Evolutionary conservation across 768 basidiomycete genomes (phyloP).

Genomic region (Gloeophyllum trabeum): DNA sequence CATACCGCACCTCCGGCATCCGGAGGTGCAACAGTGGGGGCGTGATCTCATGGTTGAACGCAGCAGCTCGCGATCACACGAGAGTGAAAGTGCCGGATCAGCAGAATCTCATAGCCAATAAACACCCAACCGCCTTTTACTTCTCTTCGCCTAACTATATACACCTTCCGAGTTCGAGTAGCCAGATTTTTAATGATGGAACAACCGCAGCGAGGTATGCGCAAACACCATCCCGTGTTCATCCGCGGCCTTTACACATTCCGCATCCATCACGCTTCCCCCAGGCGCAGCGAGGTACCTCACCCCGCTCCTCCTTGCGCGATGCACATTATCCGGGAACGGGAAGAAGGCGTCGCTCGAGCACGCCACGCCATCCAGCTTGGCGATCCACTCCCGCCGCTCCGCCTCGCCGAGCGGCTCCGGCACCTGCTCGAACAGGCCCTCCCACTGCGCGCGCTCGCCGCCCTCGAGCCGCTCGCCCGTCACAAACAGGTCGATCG

Average conservation of each 20-base stretch:
- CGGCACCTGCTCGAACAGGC: constrained; percentile 67
- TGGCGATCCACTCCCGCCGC: constrained; percentile 58
- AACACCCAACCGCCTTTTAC: too few relatives aligned
- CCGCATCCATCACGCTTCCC: constrained; percentile 95
- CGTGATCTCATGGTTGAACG: constrained; percentile 41
- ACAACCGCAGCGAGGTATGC: constrained; percentile 79
- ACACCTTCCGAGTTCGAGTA: too few relatives aligned
- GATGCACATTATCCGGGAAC: constrained; percentile 95
- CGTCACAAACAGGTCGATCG: constrained; percentile 92
- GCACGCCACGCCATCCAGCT: constrained; percentile 82
- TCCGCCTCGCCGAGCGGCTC: constrained; percentile 56
- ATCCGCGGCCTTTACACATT: constrained; percentile 94
- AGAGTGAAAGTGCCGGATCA: too few relatives aligned
- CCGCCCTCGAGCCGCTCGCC: constrained; percentile 83
- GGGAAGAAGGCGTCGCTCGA: constrained; percentile 99
- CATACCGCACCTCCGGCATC: constrained; percentile 57
- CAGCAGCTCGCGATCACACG: too few relatives aligned
- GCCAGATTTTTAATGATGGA: constrained; percentile 94
- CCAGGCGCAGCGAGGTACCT: constrained; percentile 84
- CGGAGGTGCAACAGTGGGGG: constrained; percentile 69
- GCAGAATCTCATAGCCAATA: background rate
- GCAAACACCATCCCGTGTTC: constrained; percentile 88
- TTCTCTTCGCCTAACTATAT: too few relatives aligned
- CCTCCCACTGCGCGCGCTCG: constrained; percentile 88
- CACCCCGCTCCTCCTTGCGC: constrained; percentile 86